Percentiles rank a stretch among this genome's conserved stretches.
Conservation (phyloP, 306 rosid species). For the Dryas alaskensis region DNA sequence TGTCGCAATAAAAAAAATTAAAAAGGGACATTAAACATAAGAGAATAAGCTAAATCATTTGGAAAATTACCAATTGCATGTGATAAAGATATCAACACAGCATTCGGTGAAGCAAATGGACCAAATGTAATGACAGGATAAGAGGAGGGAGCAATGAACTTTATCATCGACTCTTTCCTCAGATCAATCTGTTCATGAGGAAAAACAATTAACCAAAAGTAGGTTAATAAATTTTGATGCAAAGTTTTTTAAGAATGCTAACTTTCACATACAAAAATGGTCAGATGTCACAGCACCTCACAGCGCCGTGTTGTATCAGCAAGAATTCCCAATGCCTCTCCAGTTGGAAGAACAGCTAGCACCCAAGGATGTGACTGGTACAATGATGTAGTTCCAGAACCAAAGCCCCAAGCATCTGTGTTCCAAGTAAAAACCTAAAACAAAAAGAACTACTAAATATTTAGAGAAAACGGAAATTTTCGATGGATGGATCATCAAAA, state of each 20-base stretch:
- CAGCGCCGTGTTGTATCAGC: conserved; percentile 90
- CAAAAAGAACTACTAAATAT: conserved; percentile 17
- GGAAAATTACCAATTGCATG: conserved; percentile 73
- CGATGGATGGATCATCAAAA: conserved; percentile 1
- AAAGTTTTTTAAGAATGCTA: conserved; percentile 11
- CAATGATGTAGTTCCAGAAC: conserved; percentile 77
- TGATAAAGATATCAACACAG: conserved; percentile 66
- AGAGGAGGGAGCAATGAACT: conserved; percentile 61
- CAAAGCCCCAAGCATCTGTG: conserved; percentile 80
- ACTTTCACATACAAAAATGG: conserved; percentile 23
- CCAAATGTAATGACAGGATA: conserved; percentile 86
- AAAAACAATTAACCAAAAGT: conserved; percentile 27
- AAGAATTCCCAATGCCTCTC: conserved; percentile 80
- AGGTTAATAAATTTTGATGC: conserved; percentile 14
- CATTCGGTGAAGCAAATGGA: conserved; percentile 78
- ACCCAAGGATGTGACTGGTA: conserved; percentile 99
- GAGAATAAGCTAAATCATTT: not conserved
- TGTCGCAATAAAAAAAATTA: not conserved
- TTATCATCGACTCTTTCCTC: conserved; percentile 66
- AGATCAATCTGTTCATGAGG: conserved; percentile 67
- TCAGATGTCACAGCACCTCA: conserved; percentile 59
- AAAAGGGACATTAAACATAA: not conserved
- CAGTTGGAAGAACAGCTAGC: conserved; percentile 82
- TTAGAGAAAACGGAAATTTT: conserved; percentile 11
- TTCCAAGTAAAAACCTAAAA: conserved; percentile 81